Conservation (phyloP, 148 eudicot species). For the Rhododendron kiyosumense region DNA sequence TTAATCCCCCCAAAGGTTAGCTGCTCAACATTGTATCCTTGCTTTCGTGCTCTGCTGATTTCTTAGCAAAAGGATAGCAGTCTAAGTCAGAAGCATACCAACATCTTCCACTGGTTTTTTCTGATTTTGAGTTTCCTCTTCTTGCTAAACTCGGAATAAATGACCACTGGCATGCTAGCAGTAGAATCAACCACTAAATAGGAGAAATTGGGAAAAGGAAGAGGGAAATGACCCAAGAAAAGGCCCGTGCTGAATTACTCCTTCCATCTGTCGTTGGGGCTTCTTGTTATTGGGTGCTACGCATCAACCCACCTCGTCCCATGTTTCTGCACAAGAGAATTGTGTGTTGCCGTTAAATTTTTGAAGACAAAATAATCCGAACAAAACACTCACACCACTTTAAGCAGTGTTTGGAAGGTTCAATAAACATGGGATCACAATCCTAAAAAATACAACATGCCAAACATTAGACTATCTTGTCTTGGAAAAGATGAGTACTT, state of each 20-base stretch:
- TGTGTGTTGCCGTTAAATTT: not conserved
- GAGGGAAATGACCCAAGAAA: slow-evolving; percentile 15
- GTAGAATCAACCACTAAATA: slow-evolving; percentile 33
- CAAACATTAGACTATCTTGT: not conserved
- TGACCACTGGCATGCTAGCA: slow-evolving; percentile 36
- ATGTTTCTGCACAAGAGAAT: slow-evolving; percentile 49
- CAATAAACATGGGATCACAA: not conserved
- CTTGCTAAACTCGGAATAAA: slow-evolving; percentile 11
- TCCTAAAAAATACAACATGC: not conserved
- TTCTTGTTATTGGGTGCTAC: slow-evolving; percentile 67
- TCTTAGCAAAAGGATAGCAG: slow-evolving; percentile 27
- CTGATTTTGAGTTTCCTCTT: not conserved
- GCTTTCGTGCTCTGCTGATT: slow-evolving; percentile 16
- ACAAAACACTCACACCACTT: not conserved
- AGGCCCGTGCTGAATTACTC: slow-evolving; percentile 27
- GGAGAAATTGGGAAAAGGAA: slow-evolving; percentile 7
- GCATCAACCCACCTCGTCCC: slow-evolving; percentile 67
- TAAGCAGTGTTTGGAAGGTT: not conserved
- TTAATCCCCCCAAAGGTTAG: slow-evolving; percentile 44
- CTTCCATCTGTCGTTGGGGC: slow-evolving; percentile 21
- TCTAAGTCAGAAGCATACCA: slow-evolving; percentile 58
- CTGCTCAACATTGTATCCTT: slow-evolving; percentile 31
- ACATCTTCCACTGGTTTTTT: slow-evolving; percentile 23
- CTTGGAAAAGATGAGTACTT: not conserved
- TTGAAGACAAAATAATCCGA: not conserved